Evolutionary conservation across 2,329 filamentous ascomycete genomes (phyloP), one percentile per base, ranked within the genome.

Genomic region (Botrytis fabae): DNA sequence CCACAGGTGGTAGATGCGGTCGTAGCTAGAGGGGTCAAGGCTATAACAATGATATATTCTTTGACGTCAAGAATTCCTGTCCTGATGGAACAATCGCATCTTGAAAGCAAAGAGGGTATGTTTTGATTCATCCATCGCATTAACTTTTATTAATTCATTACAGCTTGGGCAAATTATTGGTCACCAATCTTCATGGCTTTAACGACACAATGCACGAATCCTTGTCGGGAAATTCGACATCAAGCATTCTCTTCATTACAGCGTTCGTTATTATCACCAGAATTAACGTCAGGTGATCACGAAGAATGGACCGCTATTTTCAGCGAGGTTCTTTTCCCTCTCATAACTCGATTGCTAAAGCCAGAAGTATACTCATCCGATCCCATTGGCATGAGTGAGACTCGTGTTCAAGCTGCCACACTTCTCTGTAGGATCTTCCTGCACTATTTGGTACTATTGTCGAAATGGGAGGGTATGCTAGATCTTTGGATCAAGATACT

Each of bases 91-190:
- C 93, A 97, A 80, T 98, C 95, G 35, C 95, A 98, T 79, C 89
- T 98, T 2, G 96, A 98, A 80, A 91, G 89, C 74, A 93, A 87
- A 74, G 93, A 97, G 86, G 72, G 72, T 73, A 71, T 51, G 68
- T 70, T 51, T 42, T 0, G 6, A 51, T 35, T 38, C 22, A 57
- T 72, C n/a, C 35, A 35, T 72, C 38, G 40, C 18, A 32, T 22
- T 5, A 20, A 38, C 38, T 20, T 42, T n/a, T 48, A 71, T 40
- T 71, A 60, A 64, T 40, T 38, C 28, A 48, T 9, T 44, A 35
- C 28, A 73, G 96, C 96, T 22, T 99, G 96, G 96, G 94, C 94
- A 69, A 94, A 96, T 14, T 99, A 99, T 82, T 99, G 96, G 96
- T 91, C 95, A 22, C 96, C 95, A 2, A 94, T 99, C 40, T 96